phyloP scores from a whole-genome alignment of 202 grass and related monocot genomes.

The Panicum hallii region DNA sequence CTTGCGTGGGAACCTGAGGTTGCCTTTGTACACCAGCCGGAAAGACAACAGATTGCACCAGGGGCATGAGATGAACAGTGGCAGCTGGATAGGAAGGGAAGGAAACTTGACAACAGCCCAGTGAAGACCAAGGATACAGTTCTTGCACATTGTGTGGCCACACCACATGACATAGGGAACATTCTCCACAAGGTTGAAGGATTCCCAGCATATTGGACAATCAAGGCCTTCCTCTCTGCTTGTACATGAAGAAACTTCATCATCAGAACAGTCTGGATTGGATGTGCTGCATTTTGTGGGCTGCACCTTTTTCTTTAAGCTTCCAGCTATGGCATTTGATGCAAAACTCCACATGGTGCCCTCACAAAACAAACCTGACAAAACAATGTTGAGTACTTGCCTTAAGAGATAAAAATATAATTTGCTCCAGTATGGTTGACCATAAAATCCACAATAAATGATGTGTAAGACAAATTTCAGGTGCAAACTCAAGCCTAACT shows the following conservation, averaged over 20 bases:
- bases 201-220: constrained; percentile 97
- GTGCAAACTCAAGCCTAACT: background rate
- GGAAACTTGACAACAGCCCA: constrained; percentile 90
- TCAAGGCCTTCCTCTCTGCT: constrained; percentile 87
- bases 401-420: background rate
- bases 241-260: constrained; percentile 86
- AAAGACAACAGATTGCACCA: constrained; percentile 90
- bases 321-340: constrained; percentile 80
- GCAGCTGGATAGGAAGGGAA: constrained; percentile 75
- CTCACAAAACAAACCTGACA: constrained; percentile 26
- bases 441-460: background rate
- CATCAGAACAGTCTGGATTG: constrained; percentile 74
- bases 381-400: constrained; percentile 4
- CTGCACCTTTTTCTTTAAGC: constrained; percentile 54
- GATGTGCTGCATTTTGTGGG: constrained; percentile 49
- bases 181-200: constrained; percentile 97
- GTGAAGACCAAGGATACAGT: constrained; percentile 84
- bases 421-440: constrained; percentile 4
- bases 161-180: constrained; percentile 94
- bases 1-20: constrained; percentile 82
- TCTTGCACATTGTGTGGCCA: constrained; percentile 98
- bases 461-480: background rate
- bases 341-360: constrained; percentile 83
- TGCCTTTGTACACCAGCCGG: constrained; percentile 80
- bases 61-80: constrained; percentile 87